Base-by-base conservation (phyloP, 1,139 yeast genomes). In the Spathaspora sp. region DNA sequence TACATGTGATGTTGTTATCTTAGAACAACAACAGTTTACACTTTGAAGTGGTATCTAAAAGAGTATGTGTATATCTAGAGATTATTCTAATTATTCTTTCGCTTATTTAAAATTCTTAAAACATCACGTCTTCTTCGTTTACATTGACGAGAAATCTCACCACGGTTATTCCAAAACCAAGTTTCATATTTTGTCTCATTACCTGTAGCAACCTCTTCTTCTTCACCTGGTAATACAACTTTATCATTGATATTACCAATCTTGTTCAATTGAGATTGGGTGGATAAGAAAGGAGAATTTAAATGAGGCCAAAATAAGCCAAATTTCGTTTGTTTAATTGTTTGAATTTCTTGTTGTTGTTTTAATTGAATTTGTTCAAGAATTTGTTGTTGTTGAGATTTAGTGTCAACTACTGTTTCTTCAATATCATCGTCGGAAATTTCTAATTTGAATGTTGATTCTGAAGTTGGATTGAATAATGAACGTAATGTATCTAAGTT, bases 161-260 rank as follows among this genome's bases (percentile, higher is more conserved):
- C 93, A 65, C 98, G 80, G 63, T 81, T 80, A 41, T 81, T 84
- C 86, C 89, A 89, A 64, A 91, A 91, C 78, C 87, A 83, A 47
- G 78, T 72, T 46, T 86, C 90, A 80, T 93, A 91, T 2, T 74
- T 67, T 2, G 72, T 66, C 46, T 81, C 76, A 13, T 60, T 68
- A 16, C 45, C 48, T 16, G 57, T 57, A 39, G 55, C 48, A 29
- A 17, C 24, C n/a, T 34, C 43, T 9, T 57, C 64, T 8, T 50
- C 56, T 47, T 70, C 74, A 4, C 76, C 78, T 0, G 78, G 78
- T 39, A 74, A 61, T 37, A 52, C 56, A 23, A 67, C 51, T 11
- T 51, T 52, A 39, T 63, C 66, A 13, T 56, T 59, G 5, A 54
- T 49, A 11, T 56, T 57, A n/a, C 76, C 76, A 34, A 89, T 59